These are phyloP conservation scores for Knoxia roxburghii DNA, from an alignment of 257 asterid genomes.

Conservation along the genomic window DNA sequence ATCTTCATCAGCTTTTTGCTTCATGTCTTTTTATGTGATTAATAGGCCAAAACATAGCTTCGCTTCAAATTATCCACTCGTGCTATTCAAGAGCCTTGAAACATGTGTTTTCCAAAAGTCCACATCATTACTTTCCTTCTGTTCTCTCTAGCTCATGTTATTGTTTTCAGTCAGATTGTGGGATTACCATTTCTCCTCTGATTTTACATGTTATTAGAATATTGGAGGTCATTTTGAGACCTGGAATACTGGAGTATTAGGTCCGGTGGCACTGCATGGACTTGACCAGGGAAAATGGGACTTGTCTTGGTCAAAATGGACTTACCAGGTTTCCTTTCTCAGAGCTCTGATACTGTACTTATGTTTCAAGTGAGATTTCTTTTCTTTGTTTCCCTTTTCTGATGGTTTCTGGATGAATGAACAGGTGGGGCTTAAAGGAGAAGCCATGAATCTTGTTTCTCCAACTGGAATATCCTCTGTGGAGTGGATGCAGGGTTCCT, in stretches of 20 bases:
- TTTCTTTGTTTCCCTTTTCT: no score
- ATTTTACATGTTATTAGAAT: no score
- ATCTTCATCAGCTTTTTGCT: not conserved
- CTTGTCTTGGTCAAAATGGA: slow-evolving; percentile 76
- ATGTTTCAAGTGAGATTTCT: not conserved
- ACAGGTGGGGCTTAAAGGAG: slow-evolving; percentile 94
- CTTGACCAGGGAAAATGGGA: slow-evolving; percentile 72
- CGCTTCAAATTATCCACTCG: no score
- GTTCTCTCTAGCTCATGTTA: not conserved
- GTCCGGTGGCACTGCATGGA: slow-evolving; percentile 77
- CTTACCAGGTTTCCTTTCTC: slow-evolving; percentile 56
- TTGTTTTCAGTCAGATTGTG: slow-evolving; percentile 20
- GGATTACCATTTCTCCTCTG: no score
- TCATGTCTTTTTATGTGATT: not conserved
- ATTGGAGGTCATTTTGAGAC: slow-evolving; percentile 69
- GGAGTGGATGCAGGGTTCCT: slow-evolving; percentile 77
- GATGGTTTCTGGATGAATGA: slow-evolving; percentile 15
- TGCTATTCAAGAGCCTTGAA: no score
- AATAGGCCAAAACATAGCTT: not conserved
- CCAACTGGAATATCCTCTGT: slow-evolving; percentile 52
- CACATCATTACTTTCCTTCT: no score
- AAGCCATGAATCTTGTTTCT: slow-evolving; percentile 62
- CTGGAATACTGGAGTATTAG: slow-evolving; percentile 69
- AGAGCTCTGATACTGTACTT: not conserved
- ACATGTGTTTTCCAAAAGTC: no score